These are phyloP conservation scores for Caloboletus inedulis DNA, from an alignment of 1,284 basidiomycete genomes.

Conservation along the genomic window DNA sequence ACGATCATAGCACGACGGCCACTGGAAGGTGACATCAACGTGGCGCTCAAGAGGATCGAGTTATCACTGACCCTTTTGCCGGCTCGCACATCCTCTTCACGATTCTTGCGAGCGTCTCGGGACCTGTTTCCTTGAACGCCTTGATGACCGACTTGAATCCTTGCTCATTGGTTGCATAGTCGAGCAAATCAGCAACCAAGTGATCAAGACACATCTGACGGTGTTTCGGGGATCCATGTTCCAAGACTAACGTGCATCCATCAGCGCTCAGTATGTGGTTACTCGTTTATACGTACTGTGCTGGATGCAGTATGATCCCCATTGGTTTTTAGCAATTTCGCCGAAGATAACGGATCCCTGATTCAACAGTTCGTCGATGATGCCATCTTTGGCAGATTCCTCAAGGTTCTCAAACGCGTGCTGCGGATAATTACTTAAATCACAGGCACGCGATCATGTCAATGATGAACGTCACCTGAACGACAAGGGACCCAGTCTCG, in stretches of 20 bases:
- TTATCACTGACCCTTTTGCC: slow-evolving; percentile 56
- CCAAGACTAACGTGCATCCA: slow-evolving; percentile 44
- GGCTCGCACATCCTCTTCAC: slow-evolving; percentile 79
- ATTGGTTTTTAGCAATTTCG: slow-evolving; percentile 80
- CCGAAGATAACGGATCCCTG: slow-evolving; percentile 63
- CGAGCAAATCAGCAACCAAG: slow-evolving; percentile 65
- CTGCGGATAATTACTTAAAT: slow-evolving; percentile 36
- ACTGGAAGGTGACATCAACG: slow-evolving; percentile 35
- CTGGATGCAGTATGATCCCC: slow-evolving; percentile 81
- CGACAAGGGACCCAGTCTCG: slow-evolving; percentile 80
- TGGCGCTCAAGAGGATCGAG: background rate
- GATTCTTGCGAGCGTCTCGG: slow-evolving; percentile 65
- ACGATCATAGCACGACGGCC: slow-evolving; percentile 78
- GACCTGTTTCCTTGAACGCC: slow-evolving; percentile 77
- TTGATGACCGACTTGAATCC: slow-evolving; percentile 80
- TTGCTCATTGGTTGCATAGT: slow-evolving; percentile 76
- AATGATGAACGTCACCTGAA: slow-evolving; percentile 50
- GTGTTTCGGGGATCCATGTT: slow-evolving; percentile 73
- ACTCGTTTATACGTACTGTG: slow-evolving; percentile 55
- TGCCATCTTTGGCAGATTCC: slow-evolving; percentile 75
- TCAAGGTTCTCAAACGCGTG: slow-evolving; percentile 85
- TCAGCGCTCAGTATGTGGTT: slow-evolving; percentile 1
- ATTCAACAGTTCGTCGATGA: slow-evolving; percentile 73
- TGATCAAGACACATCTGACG: slow-evolving; percentile 70
- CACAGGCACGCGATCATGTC: background rate